Evolutionary conservation across 2,329 filamentous ascomycete genomes (phyloP).

Genomic region (Acrocalymma vagum): DNA sequence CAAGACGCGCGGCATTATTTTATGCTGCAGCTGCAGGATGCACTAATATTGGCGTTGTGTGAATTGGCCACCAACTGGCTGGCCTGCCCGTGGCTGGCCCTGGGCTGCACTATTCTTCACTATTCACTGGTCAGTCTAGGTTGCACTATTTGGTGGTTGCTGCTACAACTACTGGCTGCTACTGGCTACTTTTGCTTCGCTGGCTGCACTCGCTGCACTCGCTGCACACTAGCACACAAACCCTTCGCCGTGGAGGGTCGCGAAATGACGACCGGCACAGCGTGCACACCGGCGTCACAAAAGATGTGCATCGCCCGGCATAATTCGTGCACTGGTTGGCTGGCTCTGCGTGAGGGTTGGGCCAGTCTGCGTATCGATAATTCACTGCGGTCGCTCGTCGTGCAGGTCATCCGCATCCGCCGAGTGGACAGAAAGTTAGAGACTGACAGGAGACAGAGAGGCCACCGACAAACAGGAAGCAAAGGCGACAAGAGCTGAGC

Average conservation of each 20-base stretch:
- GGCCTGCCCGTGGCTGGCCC: slow-evolving; percentile 38
- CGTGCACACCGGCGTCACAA: slow-evolving; percentile 32
- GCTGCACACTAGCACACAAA: slow-evolving; percentile 14
- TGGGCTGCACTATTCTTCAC: slow-evolving; percentile 34
- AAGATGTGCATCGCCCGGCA: slow-evolving; percentile 24
- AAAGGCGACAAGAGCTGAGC: slow-evolving; percentile 9
- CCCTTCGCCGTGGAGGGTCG: slow-evolving; percentile 22
- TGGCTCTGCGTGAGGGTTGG: slow-evolving; percentile 12
- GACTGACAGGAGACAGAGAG: background rate
- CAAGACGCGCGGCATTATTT: slow-evolving; percentile 48
- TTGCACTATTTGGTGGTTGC: background rate
- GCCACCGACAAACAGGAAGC: background rate
- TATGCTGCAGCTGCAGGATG: slow-evolving; percentile 43
- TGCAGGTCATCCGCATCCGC: slow-evolving; percentile 25
- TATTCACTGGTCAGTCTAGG: no score
- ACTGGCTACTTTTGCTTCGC: no score
- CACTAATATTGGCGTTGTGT: slow-evolving; percentile 43
- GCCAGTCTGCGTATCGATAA: slow-evolving; percentile 28
- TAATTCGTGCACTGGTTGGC: slow-evolving; percentile 22
- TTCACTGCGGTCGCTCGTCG: slow-evolving; percentile 2
- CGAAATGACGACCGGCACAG: slow-evolving; percentile 47
- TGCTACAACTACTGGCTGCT: slow-evolving; percentile 1
- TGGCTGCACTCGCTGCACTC: no score
- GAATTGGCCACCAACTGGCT: slow-evolving; percentile 40
- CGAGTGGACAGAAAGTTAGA: slow-evolving; percentile 22